Base-by-base conservation (phyloP, 169 alveolate species). In the Plasmodium reichenowi region DNA sequence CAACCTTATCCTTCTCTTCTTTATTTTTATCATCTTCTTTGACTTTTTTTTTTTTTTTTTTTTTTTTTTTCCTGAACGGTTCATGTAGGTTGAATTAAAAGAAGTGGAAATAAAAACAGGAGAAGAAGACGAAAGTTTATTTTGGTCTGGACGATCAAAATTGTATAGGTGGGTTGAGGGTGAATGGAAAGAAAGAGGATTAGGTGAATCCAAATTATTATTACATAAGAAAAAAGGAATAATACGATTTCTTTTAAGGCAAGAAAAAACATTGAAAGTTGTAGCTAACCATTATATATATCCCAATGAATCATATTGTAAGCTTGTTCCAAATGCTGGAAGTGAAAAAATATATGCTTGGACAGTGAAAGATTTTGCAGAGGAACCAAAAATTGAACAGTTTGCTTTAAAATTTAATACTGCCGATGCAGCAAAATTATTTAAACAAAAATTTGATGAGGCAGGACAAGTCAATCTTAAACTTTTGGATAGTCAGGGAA, bases 111-210 rank as follows among this genome's bases (percentile, higher is more conserved):
- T 97, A 13, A 96, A 90, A 86, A 97, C 99, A 3, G 99, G 99
- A 13, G 99, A 97, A 87, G 99, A 98, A 91, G 97, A 97, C 64
- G 99, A 98, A 88, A 99, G 97, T 29, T 95, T 95, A 72, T 97
- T 98, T 90, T 98, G 98, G 98, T 97, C 96, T 60, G 96, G 93
- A 29, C 88, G 99, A 58, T 97, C 98, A 38, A 98, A 97, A 93
- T 94, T 98, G 73, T 98, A 97, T 93, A 95, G 99, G 72, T 97
- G 97, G 97, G 94, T 80, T 52, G 93, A 94, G 0, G 98, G 97
- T 13, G 99, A 98, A 89, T 98, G 99, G 99, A 98, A 98, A 92
- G 99, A 98, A 92, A 93, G 99, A 60, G 99, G 99, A 24, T 94
- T 98, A 20, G 99, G 99, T 0, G 98, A 98, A 64, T 94, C 98